A percentile compares a stretch with the other conserved stretches of the same genome.
Evolutionary conservation across 2,329 filamentous ascomycete species (phyloP).

Genomic region (Clonostachys chloroleuca): DNA sequence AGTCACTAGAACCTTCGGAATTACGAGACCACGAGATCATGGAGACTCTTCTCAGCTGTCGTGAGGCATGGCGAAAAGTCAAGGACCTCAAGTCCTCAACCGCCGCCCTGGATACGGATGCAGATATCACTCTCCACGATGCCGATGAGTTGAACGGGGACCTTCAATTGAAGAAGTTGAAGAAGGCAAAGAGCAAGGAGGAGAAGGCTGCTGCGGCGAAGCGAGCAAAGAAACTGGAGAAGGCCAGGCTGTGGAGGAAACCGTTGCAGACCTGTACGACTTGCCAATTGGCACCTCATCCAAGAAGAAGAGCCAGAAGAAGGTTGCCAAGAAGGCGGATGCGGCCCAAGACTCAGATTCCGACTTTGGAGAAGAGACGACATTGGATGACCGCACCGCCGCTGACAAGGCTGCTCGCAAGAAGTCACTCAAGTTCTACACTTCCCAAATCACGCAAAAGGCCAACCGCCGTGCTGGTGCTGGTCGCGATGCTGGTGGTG

Average conservation of each 20-base stretch:
- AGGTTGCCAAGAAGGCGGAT: slow-evolving; percentile 24
- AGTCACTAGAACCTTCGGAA: slow-evolving; percentile 69
- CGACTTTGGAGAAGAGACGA: slow-evolving; percentile 89
- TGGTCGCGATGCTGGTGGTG: slow-evolving; percentile 71
- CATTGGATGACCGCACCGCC: slow-evolving; percentile 71
- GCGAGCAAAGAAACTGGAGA: slow-evolving; percentile 35
- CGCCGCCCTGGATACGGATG: slow-evolving; percentile 19
- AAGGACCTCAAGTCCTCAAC: slow-evolving; percentile 55
- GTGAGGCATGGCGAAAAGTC: slow-evolving; percentile 74
- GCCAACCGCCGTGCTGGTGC: slow-evolving; percentile 76
- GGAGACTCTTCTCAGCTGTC: slow-evolving; percentile 74
- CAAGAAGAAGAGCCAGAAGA: slow-evolving; percentile 41
- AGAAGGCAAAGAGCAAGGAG: slow-evolving; percentile 20
- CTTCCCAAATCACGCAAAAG: slow-evolving; percentile 94
- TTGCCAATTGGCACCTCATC: slow-evolving; percentile 40
- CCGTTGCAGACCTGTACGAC: slow-evolving; percentile 64
- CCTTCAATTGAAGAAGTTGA: slow-evolving; percentile 16
- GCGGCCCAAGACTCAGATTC: slow-evolving; percentile 55
- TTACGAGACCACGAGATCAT: slow-evolving; percentile 89
- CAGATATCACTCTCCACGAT: slow-evolving; percentile 6
- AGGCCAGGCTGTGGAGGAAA: slow-evolving; percentile 63
- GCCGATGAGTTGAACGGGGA: slow-evolving; percentile 14
- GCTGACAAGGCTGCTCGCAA: slow-evolving; percentile 86
- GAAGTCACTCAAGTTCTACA: slow-evolving; percentile 95
- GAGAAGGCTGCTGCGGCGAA: slow-evolving; percentile 26